Evolutionary conservation across 2,329 filamentous ascomycete species (phyloP).

Genomic region (Tolypocladium ovalisporum): DNA sequence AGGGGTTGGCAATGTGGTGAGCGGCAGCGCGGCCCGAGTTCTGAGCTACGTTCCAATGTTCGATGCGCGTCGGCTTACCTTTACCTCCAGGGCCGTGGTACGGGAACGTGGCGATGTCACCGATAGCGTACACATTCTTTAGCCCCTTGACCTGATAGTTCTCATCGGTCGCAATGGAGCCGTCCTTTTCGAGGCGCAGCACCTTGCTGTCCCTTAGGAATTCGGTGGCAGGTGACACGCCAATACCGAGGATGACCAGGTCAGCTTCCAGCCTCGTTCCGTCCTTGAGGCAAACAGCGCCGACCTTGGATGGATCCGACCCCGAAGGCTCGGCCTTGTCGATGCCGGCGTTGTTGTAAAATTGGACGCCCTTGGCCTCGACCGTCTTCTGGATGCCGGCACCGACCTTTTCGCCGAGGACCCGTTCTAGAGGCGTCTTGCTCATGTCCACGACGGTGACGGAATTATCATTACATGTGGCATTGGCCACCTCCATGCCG

Average conservation of each 20-base stretch:
- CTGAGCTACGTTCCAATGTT: constrained; percentile 98
- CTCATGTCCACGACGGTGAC: constrained; percentile 89
- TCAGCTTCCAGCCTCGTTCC: constrained; percentile 78
- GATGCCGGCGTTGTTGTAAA: constrained; percentile 70
- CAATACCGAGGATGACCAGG: constrained; percentile 82
- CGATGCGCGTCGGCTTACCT: constrained; percentile 67
- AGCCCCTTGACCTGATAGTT: constrained; percentile 66
- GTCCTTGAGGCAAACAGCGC: constrained; percentile 72
- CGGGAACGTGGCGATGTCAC: constrained; percentile 90
- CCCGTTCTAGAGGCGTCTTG: constrained; percentile 68
- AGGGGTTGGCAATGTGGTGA: constrained; percentile 58
- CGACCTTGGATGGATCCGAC: constrained; percentile 60
- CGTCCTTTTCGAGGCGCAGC: constrained; percentile 67
- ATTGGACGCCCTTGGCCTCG: constrained; percentile 81
- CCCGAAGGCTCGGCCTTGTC: constrained; percentile 69
- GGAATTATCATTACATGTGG: constrained; percentile 66
- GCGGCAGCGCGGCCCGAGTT: constrained; percentile 79
- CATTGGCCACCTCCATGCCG: constrained; percentile 92
- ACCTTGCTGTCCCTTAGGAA: constrained; percentile 65
- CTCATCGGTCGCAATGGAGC: constrained; percentile 74
- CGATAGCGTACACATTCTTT: constrained; percentile 80
- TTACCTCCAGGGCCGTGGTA: constrained; percentile 83
- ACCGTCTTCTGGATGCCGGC: constrained; percentile 67
- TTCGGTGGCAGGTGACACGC: constrained; percentile 75
- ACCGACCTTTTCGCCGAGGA: constrained; percentile 76